Evolutionary conservation across 257 asterid genomes (phyloP).

Genomic region (Jacaranda mimosifolia): DNA sequence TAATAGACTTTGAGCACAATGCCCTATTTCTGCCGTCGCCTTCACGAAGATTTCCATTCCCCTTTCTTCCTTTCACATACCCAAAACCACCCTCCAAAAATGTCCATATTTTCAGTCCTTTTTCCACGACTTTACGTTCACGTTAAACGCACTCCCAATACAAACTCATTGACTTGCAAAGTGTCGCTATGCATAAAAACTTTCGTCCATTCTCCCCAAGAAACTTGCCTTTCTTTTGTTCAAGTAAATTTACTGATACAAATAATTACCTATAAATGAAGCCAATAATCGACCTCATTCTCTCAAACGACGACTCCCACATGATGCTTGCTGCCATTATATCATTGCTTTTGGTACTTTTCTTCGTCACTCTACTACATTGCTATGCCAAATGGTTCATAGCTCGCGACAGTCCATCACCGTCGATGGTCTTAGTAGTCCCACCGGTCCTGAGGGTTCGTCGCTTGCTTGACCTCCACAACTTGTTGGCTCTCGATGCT

Average conservation of each 20-base stretch:
- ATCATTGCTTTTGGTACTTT: constrained; percentile 38
- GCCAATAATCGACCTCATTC: constrained; percentile 27
- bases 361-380: constrained; percentile 37
- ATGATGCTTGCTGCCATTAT: constrained; percentile 57
- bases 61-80: constrained; percentile 30
- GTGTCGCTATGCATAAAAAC: constrained; percentile 9
- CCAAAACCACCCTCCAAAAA: not conserved
- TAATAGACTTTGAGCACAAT: constrained; percentile 12
- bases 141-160: constrained; percentile 41
- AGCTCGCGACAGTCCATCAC: constrained; percentile 5
- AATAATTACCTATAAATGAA: not conserved
- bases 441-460: constrained; percentile 28
- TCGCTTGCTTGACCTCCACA: constrained; percentile 29
- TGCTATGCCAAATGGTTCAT: constrained; percentile 42
- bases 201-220: constrained; percentile 7
- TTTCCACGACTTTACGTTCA: constrained; percentile 39
- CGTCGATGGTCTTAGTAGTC: constrained; percentile 5
- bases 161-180: not conserved
- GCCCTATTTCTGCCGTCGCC: constrained; percentile 63
- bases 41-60: constrained; percentile 69
- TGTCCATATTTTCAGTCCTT: constrained; percentile 4
- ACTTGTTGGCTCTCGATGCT: constrained; percentile 8
- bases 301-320: constrained; percentile 46
- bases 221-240: constrained; percentile 37
- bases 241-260: not conserved